Base-by-base conservation (phyloP, 768 basidiomycete genomes). In the Suillus paluster region DNA sequence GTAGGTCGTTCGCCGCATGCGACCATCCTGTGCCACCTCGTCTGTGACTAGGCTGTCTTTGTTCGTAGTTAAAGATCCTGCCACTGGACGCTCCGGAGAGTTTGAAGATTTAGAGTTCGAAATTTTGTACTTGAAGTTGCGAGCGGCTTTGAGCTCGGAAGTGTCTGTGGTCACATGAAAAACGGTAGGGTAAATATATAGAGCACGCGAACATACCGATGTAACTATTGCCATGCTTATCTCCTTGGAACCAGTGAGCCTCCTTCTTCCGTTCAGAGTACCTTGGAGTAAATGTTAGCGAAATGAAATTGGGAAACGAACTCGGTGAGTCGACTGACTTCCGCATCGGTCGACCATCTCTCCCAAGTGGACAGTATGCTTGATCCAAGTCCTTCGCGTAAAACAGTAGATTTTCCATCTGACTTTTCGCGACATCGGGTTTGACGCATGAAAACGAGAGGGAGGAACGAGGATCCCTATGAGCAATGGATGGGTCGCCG, bases 401-500 rank as follows among this genome's bases (percentile, higher is more conserved):
- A 44, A 78, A 74, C 46, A 67, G 70, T 58, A 89, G 70, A 38
- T 77, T 71, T 27, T 86, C 83, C 0, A 75, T 73, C 68, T 92
- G 90, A 17, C 75, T 79, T 69, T 81, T 76, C 30, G 82, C 71
- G 9, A 83, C 74, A 5, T 87, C 85, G 10, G 77, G 76, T 0
- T 86, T 65, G 36, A 89, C 79, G 65, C 86, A 86, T 12, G 83
- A 89, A 68, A 92, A 92, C 8, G 89, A 91, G 55, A 92, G 76
- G 2, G 86, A 77, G 6, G 84, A 90, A n/a, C 69, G 61, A 12
- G 89, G 86, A 67, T 88, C 80, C 30, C 85, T 82, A 12, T 75
- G 69, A 11, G 79, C 77, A 39, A 88, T 80, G 25, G 73, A 71
- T 14, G 80, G 71, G 65, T 84, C 79, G 19, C 73, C 75, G 17